Conservation (phyloP, 2,329 filamentous ascomycete species). For the Stromatinia cepivora region DNA sequence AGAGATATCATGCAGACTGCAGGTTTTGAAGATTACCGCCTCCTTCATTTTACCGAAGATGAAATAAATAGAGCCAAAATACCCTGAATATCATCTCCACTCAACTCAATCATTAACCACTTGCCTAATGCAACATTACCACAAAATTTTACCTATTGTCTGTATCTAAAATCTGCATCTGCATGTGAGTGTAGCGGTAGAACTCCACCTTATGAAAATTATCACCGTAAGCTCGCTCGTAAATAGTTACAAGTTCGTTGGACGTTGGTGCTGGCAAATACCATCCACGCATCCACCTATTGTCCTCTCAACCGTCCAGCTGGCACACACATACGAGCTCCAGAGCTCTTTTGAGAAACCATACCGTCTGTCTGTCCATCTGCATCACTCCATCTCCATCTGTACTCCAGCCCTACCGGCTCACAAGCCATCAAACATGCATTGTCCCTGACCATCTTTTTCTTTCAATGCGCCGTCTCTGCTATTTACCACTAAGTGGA, state of each 20-base stretch:
- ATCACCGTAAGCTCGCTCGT: not conserved
- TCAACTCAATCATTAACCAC: not conserved
- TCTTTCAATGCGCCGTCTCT: not conserved
- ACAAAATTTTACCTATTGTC: not conserved
- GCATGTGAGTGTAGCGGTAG: not conserved
- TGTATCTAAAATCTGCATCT: slow-evolving; percentile 8
- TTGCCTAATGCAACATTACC: slow-evolving; percentile 14
- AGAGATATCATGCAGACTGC: not conserved
- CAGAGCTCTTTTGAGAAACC: not conserved
- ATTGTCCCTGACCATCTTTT: not conserved
- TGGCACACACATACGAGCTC: not conserved
- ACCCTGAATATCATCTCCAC: slow-evolving; percentile 9
- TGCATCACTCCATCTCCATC: not conserved
- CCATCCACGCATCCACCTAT: not conserved
- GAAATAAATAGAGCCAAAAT: not conserved
- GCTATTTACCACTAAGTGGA: not conserved
- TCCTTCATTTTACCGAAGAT: slow-evolving; percentile 13
- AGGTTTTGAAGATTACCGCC: not conserved
- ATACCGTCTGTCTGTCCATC: not conserved
- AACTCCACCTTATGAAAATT: not conserved
- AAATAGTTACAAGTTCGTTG: slow-evolving; percentile 5
- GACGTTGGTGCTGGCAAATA: not conserved
- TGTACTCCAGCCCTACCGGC: slow-evolving; percentile 22
- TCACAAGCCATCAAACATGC: not conserved
- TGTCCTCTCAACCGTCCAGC: not conserved